These are phyloP conservation scores for Neurospora sp. DNA, from an alignment of 495 filamentous ascomycete species.

Conservation along the genomic window DNA sequence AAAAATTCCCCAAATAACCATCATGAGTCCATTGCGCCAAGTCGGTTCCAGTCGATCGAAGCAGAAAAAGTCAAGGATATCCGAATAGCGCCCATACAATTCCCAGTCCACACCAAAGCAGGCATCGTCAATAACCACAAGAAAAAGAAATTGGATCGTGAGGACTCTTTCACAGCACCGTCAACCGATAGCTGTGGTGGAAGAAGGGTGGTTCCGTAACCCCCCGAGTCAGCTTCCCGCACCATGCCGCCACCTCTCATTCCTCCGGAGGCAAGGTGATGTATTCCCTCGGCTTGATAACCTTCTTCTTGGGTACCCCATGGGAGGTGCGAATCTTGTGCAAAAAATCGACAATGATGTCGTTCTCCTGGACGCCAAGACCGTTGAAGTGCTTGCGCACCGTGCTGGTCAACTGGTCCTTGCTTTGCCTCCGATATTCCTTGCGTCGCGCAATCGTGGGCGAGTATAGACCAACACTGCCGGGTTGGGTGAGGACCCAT, in stretches of 20 bases:
- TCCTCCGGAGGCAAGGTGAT: neutral
- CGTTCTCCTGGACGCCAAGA: constrained; percentile 72
- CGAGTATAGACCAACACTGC: constrained; percentile 56
- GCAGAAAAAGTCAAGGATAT: neutral
- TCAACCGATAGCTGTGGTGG: neutral
- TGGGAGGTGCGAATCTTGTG: constrained; percentile 57
- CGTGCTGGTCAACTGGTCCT: constrained; percentile 68
- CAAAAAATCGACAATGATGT: constrained; percentile 76
- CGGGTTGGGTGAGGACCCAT: constrained; percentile 56
- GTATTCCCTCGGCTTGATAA: neutral
- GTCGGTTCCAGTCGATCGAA: neutral
- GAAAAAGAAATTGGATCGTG: neutral
- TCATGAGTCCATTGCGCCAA: neutral
- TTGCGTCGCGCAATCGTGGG: constrained; percentile 61
- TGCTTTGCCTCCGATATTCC: constrained; percentile 54
- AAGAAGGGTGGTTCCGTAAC: neutral
- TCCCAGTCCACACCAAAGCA: neutral
- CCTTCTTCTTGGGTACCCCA: constrained; percentile 21
- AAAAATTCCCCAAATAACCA: neutral
- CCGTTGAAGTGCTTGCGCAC: constrained; percentile 89
- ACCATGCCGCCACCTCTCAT: neutral
- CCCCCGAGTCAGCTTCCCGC: neutral
- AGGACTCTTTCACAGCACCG: neutral
- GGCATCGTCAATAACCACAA: neutral
- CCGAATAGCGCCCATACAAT: neutral